These are phyloP conservation scores for Triangularia verruculosa DNA, from an alignment of 2,329 filamentous ascomycete genomes.

Conservation along the genomic window DNA sequence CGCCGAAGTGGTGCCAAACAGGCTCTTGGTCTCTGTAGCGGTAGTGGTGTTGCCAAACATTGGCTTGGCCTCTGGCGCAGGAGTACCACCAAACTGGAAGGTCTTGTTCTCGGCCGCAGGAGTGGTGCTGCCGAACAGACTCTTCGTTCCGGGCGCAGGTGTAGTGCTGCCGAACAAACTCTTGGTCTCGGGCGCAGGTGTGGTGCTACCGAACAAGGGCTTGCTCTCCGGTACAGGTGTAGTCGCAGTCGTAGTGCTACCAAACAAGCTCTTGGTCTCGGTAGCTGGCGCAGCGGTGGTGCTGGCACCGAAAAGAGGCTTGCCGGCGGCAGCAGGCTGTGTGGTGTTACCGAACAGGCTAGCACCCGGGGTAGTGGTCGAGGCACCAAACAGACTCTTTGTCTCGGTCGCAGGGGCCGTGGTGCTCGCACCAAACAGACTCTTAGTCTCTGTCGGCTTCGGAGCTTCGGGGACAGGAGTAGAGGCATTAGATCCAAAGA, in stretches of 20 bases:
- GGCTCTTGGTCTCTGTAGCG: conserved; percentile 27
- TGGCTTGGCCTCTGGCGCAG: conserved; percentile 26
- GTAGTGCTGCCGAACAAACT: conserved; percentile 28
- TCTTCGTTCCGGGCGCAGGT: conserved; percentile 9
- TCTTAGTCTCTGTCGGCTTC: conserved; percentile 22
- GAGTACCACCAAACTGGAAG: conserved; percentile 34
- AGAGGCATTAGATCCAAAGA: conserved; percentile 23
- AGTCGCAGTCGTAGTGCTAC: conserved; percentile 20
- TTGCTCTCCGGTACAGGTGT: conserved; percentile 25
- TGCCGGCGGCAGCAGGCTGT: conserved; percentile 16
- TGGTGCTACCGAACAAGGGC: conserved; percentile 32
- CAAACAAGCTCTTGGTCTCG: conserved; percentile 34
- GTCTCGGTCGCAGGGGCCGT: conserved; percentile 20
- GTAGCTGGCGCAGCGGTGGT: conserved; percentile 21
- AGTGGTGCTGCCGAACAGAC: conserved; percentile 18
- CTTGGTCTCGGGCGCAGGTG: conserved; percentile 25
- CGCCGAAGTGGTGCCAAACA: conserved; percentile 37
- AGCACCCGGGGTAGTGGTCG: conserved; percentile 8
- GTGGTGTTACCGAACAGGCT: conserved; percentile 18
- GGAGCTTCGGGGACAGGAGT: conserved; percentile 17
- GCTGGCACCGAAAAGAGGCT: conserved; percentile 19
- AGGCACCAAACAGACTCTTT: conserved; percentile 23
- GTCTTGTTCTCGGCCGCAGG: conserved; percentile 27
- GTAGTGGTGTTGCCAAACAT: conserved; percentile 32
- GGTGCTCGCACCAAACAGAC: conserved; percentile 16